These are phyloP conservation scores for Chaetomiaceae sp. DNA, from an alignment of 2,329 filamentous ascomycete genomes.

Conservation along the genomic window DNA sequence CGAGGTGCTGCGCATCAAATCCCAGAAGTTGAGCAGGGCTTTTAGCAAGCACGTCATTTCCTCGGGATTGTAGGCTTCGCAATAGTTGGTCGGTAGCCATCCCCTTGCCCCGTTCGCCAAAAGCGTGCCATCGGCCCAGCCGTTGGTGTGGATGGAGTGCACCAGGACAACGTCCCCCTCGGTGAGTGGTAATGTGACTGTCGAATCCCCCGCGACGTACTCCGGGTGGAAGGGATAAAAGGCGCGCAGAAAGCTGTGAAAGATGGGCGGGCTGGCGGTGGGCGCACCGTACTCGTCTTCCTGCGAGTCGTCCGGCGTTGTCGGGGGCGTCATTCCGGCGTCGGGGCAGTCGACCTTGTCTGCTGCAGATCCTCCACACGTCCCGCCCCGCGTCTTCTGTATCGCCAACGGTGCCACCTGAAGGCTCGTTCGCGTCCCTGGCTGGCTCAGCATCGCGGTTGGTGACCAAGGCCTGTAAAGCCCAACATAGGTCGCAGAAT, in stretches of 20 bases:
- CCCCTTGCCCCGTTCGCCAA: constrained; percentile 80
- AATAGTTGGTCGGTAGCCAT: constrained; percentile 98
- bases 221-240: constrained; percentile 88
- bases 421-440: constrained; percentile 51
- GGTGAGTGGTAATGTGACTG: constrained; percentile 81
- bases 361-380: constrained; percentile 26
- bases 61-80: constrained; percentile 86
- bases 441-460: constrained; percentile 45
- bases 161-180: constrained; percentile 90
- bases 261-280: constrained; percentile 54
- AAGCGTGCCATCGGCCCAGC: constrained; percentile 95
- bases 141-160: constrained; percentile 95
- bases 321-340: constrained; percentile 69
- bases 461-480: constrained; percentile 32
- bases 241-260: constrained; percentile 91
- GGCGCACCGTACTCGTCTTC: constrained; percentile 49
- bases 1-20: constrained; percentile 73
- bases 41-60: constrained; percentile 81
- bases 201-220: constrained; percentile 71
- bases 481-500: constrained; percentile 33
- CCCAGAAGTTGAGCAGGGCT: constrained; percentile 87
- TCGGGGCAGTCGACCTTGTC: constrained; percentile 38
- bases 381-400: constrained; percentile 38
- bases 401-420: constrained; percentile 57
- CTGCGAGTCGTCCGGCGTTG: constrained; percentile 65